Evolutionary conservation across 257 asterid species (phyloP), one percentile per base, ranked within the genome.

Genomic region (Fraxinus anomala): DNA sequence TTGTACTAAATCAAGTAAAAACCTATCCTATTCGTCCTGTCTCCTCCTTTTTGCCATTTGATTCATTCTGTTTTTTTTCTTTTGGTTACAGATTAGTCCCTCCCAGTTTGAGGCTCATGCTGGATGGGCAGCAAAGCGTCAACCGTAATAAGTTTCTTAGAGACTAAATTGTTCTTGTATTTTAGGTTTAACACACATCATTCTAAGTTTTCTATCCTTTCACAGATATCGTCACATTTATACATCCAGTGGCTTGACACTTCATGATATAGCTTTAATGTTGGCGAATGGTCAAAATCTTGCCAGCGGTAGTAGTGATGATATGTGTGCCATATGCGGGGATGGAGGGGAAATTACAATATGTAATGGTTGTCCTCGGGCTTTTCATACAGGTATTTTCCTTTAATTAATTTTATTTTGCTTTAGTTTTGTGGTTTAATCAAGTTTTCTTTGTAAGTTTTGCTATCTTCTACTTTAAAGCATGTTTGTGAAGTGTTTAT

Each of bases 61-160:
- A 71, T 82, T 70, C 28, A 33, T 76, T 74, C 36, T 78, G 70
- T 42, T 42, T 71, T 31, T 33, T 76, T 73, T 70, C 36, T 49
- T 73, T 21, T 65, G 74, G 63, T 30, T 33, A 79, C 95, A 96
- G 99, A 89, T 96, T 51, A 96, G 99, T 88, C 99, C 99, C n/a
- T 95, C 99, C 59, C 98, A 91, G 84, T 95, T 95, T 74, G 99
- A 95, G 88, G 82, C 99, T 81, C 99, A 95, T 80, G 97, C 99
- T 85, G 99, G 99, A 69, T 89, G 96, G 95, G 91, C 98, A 26
- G 99, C 97, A 70, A 95, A 95, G 81, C 94, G 99, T 70, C 99
- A 93, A 84, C 99, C 99, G 99, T 95, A 83, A 96, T 89, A 69
- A n/a, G 73, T 83, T 77, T 70, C 42, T 21, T 17, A 59, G 73